phyloP scores from a whole-genome alignment of 148 eudicot genomes.

The Fagopyrum esculentum region DNA sequence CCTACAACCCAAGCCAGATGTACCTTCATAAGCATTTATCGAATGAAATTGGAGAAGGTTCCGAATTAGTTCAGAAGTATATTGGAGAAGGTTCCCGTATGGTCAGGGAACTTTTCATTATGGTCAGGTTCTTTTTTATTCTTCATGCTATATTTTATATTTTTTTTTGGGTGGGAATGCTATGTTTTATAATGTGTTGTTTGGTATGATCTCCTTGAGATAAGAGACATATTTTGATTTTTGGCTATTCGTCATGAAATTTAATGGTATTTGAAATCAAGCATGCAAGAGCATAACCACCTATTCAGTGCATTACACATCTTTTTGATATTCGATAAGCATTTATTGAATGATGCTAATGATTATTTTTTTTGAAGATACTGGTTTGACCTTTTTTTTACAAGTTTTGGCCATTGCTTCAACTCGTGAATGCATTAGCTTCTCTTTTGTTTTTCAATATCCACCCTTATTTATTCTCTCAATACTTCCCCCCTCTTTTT shows the following conservation, averaged over 20 bases:
- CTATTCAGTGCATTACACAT: not conserved
- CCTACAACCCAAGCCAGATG: too few relatives aligned
- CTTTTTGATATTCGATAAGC: not conserved
- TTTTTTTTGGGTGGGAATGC: too few relatives aligned
- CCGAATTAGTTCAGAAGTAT: slow-evolving; percentile 86
- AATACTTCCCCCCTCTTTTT: not conserved
- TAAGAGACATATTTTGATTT: not conserved
- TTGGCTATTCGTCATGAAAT: not conserved
- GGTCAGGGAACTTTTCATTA: slow-evolving; percentile 80
- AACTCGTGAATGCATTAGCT: not conserved
- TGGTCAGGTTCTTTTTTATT: slow-evolving; percentile 58
- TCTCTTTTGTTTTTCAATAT: not conserved
- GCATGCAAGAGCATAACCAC: not conserved
- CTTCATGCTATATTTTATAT: not conserved
- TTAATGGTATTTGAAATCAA: not conserved
- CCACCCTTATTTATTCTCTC: not conserved
- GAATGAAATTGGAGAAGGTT: too few relatives aligned
- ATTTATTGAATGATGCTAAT: not conserved
- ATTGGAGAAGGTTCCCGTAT: slow-evolving; percentile 84
- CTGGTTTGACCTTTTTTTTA: not conserved
- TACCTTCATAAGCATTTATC: slow-evolving; percentile 89
- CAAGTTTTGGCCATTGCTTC: not conserved
- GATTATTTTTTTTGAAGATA: not conserved
- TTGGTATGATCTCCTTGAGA: not conserved
- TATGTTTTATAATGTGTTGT: not conserved